These are phyloP conservation scores for Bacterosira constricta DNA, from an alignment of 108 stramenopile genomes.

Conservation along the genomic window DNA sequence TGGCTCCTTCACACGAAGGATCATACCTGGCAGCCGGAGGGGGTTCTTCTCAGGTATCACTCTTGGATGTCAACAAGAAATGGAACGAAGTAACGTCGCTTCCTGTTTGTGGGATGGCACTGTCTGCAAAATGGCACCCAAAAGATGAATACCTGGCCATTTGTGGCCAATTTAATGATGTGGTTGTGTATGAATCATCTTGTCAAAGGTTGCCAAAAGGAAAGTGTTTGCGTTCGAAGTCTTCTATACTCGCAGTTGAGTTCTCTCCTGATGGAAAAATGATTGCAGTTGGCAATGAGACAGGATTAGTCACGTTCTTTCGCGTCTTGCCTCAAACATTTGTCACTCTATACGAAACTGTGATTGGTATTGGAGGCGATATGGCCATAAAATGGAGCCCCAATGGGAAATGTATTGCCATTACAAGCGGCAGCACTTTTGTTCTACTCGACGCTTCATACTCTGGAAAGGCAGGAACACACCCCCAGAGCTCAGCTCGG, in stretches of 20 bases:
- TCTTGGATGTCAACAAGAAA: conserved; percentile 55
- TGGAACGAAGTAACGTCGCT: conserved; percentile 67
- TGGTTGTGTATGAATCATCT: conserved; percentile 71
- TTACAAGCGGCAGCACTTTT: conserved; percentile 53
- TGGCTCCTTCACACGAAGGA: conserved; percentile 59
- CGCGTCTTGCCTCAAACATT: conserved; percentile 54
- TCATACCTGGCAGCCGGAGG: conserved; percentile 72
- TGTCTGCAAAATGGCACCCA: conserved; percentile 77
- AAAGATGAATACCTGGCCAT: conserved; percentile 67
- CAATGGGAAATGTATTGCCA: conserved; percentile 55
- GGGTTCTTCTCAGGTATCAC: conserved; percentile 59
- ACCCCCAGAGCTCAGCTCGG: conserved; percentile 33
- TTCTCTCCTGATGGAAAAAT: conserved; percentile 69
- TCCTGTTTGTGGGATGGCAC: conserved; percentile 53
- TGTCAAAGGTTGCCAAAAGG: conserved; percentile 56
- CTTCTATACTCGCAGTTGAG: conserved; percentile 58
- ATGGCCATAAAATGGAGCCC: conserved; percentile 68
- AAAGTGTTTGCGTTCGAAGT: conserved; percentile 55
- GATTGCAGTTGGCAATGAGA: conserved; percentile 68
- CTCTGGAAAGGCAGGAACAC: conserved; percentile 6
- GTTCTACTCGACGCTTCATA: conserved; percentile 53
- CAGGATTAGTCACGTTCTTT: conserved; percentile 69
- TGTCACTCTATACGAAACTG: conserved; percentile 62
- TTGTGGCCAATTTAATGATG: conserved; percentile 66
- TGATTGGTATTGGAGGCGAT: conserved; percentile 50